Percentiles rank a stretch among this genome's conserved stretches.
Conservation (phyloP, 129 eudicot genomes). For the Chrysanthemum seticuspe region DNA sequence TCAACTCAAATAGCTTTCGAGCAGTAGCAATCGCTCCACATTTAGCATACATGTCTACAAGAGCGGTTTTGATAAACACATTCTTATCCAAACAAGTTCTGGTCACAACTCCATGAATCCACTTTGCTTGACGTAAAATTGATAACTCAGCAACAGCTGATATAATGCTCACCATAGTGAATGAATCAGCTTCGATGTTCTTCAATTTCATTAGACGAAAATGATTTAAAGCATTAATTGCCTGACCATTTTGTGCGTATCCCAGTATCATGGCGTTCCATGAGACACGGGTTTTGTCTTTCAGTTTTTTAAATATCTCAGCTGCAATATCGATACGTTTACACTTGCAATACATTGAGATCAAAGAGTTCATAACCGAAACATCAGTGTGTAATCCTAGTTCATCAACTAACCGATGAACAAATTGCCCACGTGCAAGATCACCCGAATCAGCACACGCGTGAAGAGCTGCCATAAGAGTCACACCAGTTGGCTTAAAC, state of each 20-base stretch:
- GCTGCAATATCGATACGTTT: constrained; percentile 59
- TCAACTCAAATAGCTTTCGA: constrained; percentile 63
- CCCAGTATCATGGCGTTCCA: constrained; percentile 96
- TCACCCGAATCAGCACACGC: constrained; percentile 78
- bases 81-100: constrained; percentile 64
- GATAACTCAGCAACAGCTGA: constrained; percentile 84
- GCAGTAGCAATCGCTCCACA: constrained; percentile 78
- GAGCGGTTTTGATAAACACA: constrained; percentile 74
- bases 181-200: constrained; percentile 66
- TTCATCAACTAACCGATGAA: constrained; percentile 52
- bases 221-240: constrained; percentile 62
- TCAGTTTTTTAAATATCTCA: constrained; percentile 49
- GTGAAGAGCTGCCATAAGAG: constrained; percentile 76
- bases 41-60: constrained; percentile 93
- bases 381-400: constrained; percentile 44
- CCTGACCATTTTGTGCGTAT: constrained; percentile 67
- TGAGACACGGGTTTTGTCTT: constrained; percentile 62
- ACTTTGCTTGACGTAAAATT: constrained; percentile 68
- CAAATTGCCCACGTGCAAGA: constrained; percentile 51
- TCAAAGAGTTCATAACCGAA: constrained; percentile 71
- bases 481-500: constrained; percentile 68
- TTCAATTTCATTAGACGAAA: constrained; percentile 54
- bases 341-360: constrained; percentile 94
- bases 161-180: constrained; percentile 81
- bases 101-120: constrained; percentile 81